Percentiles rank a stretch among this genome's conserved stretches.
Conservation (phyloP, 345 rosid genomes). For the Pistacia vera region DNA sequence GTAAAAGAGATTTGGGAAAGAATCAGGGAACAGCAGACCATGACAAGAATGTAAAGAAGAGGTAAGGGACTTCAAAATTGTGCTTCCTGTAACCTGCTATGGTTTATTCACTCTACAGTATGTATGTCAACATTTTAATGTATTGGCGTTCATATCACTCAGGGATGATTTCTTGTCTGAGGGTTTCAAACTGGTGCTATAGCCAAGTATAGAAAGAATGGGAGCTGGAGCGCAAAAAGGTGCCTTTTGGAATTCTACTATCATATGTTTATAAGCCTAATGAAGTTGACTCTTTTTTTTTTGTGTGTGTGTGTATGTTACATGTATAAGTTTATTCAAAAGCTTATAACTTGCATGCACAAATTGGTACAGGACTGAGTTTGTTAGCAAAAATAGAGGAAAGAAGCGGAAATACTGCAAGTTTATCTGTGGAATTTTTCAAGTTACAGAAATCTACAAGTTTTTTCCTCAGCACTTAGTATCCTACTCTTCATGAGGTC, state of each 20-base stretch:
- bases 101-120: not conserved
- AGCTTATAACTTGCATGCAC: not conserved
- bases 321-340: not conserved
- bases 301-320: not conserved
- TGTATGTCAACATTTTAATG: not conserved
- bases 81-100: not conserved
- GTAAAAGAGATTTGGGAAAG: slow-evolving; percentile 16
- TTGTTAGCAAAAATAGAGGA: not conserved
- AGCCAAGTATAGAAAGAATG: slow-evolving; percentile 8
- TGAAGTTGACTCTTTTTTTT: not conserved
- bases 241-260: not conserved
- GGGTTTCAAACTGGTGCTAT: slow-evolving; percentile 64
- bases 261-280: not conserved
- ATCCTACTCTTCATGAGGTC: not conserved
- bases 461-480: not conserved
- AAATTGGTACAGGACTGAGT: not conserved
- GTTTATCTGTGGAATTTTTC: not conserved
- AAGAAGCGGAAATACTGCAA: not conserved
- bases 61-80: slow-evolving; percentile 31
- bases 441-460: not conserved
- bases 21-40: slow-evolving; percentile 21
- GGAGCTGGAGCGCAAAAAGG: not conserved
- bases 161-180: slow-evolving; percentile 64
- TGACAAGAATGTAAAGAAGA: slow-evolving; percentile 28
- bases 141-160: slow-evolving; percentile 13